phyloP scores from a whole-genome alignment of 1,139 yeast genomes.

The Geotrichum siamense region DNA sequence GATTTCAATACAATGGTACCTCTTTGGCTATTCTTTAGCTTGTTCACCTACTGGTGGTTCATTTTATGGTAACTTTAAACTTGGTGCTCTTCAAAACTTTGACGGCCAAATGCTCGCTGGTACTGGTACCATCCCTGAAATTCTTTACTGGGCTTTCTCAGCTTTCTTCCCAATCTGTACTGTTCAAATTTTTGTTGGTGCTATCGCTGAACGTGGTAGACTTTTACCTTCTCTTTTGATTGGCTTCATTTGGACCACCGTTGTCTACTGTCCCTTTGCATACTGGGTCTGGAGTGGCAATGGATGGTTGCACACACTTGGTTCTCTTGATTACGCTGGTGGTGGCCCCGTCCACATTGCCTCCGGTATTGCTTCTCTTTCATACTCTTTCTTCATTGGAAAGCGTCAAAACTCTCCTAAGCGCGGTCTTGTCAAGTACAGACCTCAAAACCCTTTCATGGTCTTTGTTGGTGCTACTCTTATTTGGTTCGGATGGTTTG shows the following conservation, averaged over 20 bases:
- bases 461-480: constrained; percentile 73
- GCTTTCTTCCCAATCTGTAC: constrained; percentile 89
- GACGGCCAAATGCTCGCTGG: constrained; percentile 46
- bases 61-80: constrained; percentile 73
- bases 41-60: constrained; percentile 69
- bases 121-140: constrained; percentile 55
- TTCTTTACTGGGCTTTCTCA: constrained; percentile 79
- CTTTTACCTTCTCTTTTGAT: constrained; percentile 78
- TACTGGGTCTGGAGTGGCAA: constrained; percentile 90
- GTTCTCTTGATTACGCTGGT: constrained; percentile 93
- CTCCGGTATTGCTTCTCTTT: constrained; percentile 86
- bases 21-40: constrained; percentile 94
- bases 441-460: constrained; percentile 91
- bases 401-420: constrained; percentile 51
- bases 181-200: constrained; percentile 84
- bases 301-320: constrained; percentile 89
- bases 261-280: constrained; percentile 91
- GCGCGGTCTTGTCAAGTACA: constrained; percentile 64
- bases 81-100: constrained; percentile 75
- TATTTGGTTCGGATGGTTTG: constrained; percentile 69
- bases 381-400: constrained; percentile 74
- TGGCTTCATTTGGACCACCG: constrained; percentile 78
- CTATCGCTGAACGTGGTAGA: constrained; percentile 88
- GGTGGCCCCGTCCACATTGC: constrained; percentile 96
- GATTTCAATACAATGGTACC: constrained; percentile 83